A percentile compares a stretch with the other conserved stretches of the same genome.
Conservation (phyloP, 2,329 filamentous ascomycete species). For the Sordariomycetes sp. region DNA sequence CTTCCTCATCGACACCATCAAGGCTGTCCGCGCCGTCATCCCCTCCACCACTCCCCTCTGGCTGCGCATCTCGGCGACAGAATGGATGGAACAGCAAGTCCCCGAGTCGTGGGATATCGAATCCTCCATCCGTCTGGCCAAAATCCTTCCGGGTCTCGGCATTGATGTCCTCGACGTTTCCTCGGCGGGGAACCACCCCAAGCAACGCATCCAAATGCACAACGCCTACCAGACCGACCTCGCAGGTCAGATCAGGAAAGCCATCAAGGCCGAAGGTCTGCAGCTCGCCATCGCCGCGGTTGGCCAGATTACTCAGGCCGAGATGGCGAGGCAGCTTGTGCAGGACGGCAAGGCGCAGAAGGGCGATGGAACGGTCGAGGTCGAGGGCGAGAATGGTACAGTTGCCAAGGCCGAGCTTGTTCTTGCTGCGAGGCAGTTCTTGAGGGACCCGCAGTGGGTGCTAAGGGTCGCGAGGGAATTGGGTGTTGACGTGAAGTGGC, state of each 20-base stretch:
- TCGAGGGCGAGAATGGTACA: conserved; percentile 28
- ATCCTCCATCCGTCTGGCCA: conserved; percentile 32
- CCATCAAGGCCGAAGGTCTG: conserved; percentile 37
- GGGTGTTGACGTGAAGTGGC: conserved; percentile 60
- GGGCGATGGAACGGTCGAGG: conserved; percentile 26
- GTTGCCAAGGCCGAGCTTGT: conserved; percentile 55
- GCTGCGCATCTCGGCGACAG: conserved; percentile 51
- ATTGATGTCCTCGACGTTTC: conserved; percentile 81
- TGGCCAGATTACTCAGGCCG: conserved; percentile 61
- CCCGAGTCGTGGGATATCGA: conserved; percentile 57
- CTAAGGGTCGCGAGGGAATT: conserved; percentile 65
- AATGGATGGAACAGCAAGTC: conserved; percentile 46
- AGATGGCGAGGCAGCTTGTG: conserved; percentile 51
- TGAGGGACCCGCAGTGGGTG: conserved; percentile 74
- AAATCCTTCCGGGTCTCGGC: conserved; percentile 59
- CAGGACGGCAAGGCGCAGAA: conserved; percentile 31
- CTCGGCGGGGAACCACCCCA: conserved; percentile 59
- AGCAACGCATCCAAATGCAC: conserved; percentile 50
- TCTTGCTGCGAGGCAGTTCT: conserved; percentile 65
- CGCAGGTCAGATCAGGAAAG: conserved; percentile 62
- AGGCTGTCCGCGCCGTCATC: conserved; percentile 40
- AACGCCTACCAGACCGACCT: conserved; percentile 69
- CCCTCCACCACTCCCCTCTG: conserved; percentile 47
- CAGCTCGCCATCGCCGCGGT: conserved; percentile 62
- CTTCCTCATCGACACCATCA: conserved; percentile 45